Evolutionary conservation across 164 flowering plant genomes (phyloP).

Genomic region (Paratinospora sagittata): DNA sequence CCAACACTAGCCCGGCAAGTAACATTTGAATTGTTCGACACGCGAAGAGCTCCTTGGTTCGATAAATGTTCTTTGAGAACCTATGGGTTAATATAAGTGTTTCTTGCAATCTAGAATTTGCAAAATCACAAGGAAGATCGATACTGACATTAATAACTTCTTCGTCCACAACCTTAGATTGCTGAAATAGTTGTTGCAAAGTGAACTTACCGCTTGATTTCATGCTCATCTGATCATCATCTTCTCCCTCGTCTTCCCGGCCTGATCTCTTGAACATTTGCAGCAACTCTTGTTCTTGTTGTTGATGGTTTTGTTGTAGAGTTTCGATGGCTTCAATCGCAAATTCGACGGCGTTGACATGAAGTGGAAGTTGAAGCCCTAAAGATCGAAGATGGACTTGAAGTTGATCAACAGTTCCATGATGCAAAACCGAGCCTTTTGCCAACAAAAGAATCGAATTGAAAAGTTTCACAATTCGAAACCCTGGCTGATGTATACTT

Average conservation of each 20-base stretch:
- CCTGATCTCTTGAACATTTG: background rate
- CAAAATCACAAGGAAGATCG: constrained; percentile 30
- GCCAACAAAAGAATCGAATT: constrained; percentile 64
- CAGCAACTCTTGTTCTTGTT: background rate
- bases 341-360: constrained; percentile 70
- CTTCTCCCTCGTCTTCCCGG: background rate
- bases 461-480: constrained; percentile 73
- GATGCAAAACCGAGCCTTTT: constrained; percentile 70
- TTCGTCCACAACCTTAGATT: constrained; percentile 56
- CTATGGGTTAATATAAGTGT: constrained; percentile 58
- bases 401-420: constrained; percentile 69
- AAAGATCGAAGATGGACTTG: constrained; percentile 32
- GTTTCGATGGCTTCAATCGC: constrained; percentile 80
- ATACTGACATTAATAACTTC: constrained; percentile 17
- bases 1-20: constrained; percentile 65
- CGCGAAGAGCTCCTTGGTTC: constrained; percentile 77
- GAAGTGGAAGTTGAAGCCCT: constrained; percentile 59
- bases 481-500: constrained; percentile 93
- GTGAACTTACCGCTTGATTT: constrained; percentile 40
- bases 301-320: constrained; percentile 21
- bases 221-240: constrained; percentile 2
- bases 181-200: constrained; percentile 78
- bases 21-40: constrained; percentile 71
- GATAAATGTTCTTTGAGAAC: constrained; percentile 64
- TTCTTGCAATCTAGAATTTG: constrained; percentile 59